A percentile compares a stretch with the other conserved stretches of the same genome.
Evolutionary conservation across 441 rosid genomes (phyloP).

Genomic region (Francoa sonchifolia): DNA sequence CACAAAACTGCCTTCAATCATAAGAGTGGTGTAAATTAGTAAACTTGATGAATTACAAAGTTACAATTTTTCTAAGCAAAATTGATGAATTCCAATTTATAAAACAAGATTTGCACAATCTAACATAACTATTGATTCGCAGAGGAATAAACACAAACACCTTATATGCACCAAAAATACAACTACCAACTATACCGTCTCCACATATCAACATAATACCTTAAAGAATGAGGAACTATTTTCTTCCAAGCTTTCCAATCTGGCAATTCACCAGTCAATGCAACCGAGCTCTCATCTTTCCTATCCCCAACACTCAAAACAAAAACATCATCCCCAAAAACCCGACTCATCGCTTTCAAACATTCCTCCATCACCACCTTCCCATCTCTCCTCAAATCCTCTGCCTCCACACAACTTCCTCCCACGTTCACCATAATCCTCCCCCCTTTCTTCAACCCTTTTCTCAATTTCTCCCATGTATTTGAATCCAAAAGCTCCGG

Average conservation of each 20-base stretch:
- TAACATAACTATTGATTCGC: neutral
- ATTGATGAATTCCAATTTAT: no score
- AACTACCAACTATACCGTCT: slow-evolving; percentile 12
- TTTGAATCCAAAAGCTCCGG: slow-evolving; percentile 71
- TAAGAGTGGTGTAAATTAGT: no score
- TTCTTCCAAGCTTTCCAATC: slow-evolving; percentile 51
- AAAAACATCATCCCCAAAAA: slow-evolving; percentile 38
- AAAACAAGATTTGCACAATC: no score
- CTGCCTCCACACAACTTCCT: slow-evolving; percentile 74
- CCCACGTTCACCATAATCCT: slow-evolving; percentile 80
- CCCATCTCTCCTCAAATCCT: slow-evolving; percentile 54
- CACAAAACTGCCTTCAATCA: no score
- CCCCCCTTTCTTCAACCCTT: slow-evolving; percentile 51
- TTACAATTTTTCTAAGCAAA: no score
- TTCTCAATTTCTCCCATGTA: slow-evolving; percentile 51
- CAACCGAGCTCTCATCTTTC: slow-evolving; percentile 56
- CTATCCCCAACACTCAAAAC: slow-evolving; percentile 42
- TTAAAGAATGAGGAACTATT: slow-evolving; percentile 33
- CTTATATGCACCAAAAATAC: neutral
- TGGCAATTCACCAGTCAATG: slow-evolving; percentile 54
- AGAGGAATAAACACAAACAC: slow-evolving; percentile 19
- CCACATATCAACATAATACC: slow-evolving; percentile 62
- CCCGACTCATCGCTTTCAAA: slow-evolving; percentile 46
- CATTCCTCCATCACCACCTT: slow-evolving; percentile 58
- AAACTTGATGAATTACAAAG: no score